Base-by-base conservation (phyloP, 1,284 basidiomycete genomes). In the Mycosarcoma maydis region DNA sequence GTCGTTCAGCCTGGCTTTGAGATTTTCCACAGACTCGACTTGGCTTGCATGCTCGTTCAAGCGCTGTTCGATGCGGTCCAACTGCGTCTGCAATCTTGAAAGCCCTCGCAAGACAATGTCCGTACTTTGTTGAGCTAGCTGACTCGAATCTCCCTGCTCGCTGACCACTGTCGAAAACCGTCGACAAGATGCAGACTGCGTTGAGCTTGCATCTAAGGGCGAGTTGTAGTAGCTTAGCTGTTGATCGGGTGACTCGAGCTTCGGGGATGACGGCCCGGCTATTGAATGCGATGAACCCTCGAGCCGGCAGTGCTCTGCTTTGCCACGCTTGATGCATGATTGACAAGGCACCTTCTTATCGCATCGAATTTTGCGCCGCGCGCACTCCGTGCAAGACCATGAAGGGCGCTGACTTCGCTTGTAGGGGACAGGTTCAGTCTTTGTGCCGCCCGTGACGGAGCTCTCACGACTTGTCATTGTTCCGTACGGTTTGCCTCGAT, bases 311-410 rank as follows among this genome's bases (percentile, higher is more conserved):
- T 56, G 46, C 26, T 73, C 67, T 13, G 57, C 54, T 22, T 52
- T 53, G 22, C 66, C 62, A 6, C 74, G 61, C 26, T 75, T 69
- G 45, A 70, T 34, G 48, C 75, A 76, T 0, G 75, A 65, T 11
- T 62, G 52, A 34, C 73, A 76, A 1, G 73, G 73, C 17, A 71
- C 67, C 48, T 72, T 59, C 46, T 71, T 73, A 46, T 76, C 72
- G 57, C 73, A 76, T 40, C 60, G 62, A 19, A 68, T 67, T 58
- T 76, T 76, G 6, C 73, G 50, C 11, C 72, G 32, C 4, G 68
- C 62, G 29, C 73, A 76, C 48, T 76, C 75, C 22, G 73, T 72
- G 42, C 75, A 76, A 9, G 68, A 71, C 71, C 71, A 73, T 11
- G 61, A 69, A 0, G 71, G 71, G 5, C 71, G 55, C 19, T 69